These are phyloP conservation scores for Pseudocercospora vitis DNA, from an alignment of 2,329 filamentous ascomycete species.

Conservation along the genomic window DNA sequence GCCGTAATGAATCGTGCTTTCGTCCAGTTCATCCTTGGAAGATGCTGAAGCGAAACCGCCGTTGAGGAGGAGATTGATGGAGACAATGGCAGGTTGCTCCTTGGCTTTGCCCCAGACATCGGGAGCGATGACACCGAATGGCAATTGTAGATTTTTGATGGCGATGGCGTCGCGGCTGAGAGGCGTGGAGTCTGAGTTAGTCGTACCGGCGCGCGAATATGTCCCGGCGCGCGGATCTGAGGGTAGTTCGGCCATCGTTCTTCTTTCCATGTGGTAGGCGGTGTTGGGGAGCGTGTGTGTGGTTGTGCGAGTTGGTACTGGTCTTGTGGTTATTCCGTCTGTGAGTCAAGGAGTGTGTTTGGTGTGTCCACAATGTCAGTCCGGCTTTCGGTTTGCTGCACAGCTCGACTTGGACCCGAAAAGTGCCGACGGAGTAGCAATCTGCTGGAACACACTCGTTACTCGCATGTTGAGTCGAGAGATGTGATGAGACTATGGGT, in stretches of 20 bases:
- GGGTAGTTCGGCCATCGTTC: neutral
- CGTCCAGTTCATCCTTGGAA: conserved; percentile 59
- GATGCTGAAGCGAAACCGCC: conserved; percentile 59
- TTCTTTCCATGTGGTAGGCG: neutral
- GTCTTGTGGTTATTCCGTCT: neutral
- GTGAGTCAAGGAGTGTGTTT: no score
- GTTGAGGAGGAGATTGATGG: conserved; percentile 59
- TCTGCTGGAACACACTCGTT: neutral
- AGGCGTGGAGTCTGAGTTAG: neutral
- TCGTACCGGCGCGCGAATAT: neutral
- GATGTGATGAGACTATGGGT: neutral
- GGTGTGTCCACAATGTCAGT: neutral
- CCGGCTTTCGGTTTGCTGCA: neutral
- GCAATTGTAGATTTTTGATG: conserved; percentile 61
- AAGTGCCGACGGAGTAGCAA: neutral
- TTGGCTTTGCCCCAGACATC: conserved; percentile 69
- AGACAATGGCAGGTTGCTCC: conserved; percentile 63
- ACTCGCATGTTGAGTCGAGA: conserved; percentile 1
- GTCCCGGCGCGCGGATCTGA: neutral
- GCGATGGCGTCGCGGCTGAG: conserved; percentile 44
- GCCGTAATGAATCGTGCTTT: conserved; percentile 76
- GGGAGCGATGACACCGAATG: conserved; percentile 55
- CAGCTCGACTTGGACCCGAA: neutral
- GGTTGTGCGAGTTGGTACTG: neutral
- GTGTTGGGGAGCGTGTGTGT: no score